These are phyloP conservation scores for Amphicarpaea edgeworthii DNA, from an alignment of 306 rosid species.

Conservation along the genomic window DNA sequence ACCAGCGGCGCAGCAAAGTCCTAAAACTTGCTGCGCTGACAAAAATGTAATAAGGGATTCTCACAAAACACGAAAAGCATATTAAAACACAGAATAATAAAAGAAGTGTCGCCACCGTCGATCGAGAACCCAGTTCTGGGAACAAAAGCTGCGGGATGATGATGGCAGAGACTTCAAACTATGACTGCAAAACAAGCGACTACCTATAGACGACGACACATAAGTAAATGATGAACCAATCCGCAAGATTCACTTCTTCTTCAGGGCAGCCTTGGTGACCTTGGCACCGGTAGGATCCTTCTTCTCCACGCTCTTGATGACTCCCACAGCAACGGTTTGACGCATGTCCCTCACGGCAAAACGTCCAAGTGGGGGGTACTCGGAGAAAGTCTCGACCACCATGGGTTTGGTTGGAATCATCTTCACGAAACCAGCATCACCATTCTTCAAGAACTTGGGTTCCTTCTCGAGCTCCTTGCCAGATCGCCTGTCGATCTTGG, in stretches of 20 bases:
- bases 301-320: conserved; percentile 9
- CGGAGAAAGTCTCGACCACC: conserved; percentile 6
- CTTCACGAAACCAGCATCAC: conserved; percentile 15
- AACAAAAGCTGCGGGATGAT: conserved; percentile 5
- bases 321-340: conserved; percentile 20
- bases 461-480: conserved; percentile 24
- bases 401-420: conserved; percentile 10
- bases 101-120: conserved; percentile 13
- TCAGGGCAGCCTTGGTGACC: conserved; percentile 20
- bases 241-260: conserved; percentile 22
- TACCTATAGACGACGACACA: background rate
- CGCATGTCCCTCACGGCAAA: conserved; percentile 25
- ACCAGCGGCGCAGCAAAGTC: background rate
- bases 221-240: background rate
- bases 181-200: background rate
- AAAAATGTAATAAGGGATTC: conserved; percentile 2
- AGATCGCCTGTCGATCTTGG: conserved; percentile 22
- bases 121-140: conserved; percentile 30
- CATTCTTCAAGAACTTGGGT: conserved; percentile 11
- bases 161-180: conserved; percentile 12
- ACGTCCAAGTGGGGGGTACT: background rate
- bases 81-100: background rate
- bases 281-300: background rate
- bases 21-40: background rate
- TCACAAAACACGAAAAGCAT: background rate